Conservation (phyloP, 2,329 filamentous ascomycete genomes). For the Paracoccidioides brasiliensis region DNA sequence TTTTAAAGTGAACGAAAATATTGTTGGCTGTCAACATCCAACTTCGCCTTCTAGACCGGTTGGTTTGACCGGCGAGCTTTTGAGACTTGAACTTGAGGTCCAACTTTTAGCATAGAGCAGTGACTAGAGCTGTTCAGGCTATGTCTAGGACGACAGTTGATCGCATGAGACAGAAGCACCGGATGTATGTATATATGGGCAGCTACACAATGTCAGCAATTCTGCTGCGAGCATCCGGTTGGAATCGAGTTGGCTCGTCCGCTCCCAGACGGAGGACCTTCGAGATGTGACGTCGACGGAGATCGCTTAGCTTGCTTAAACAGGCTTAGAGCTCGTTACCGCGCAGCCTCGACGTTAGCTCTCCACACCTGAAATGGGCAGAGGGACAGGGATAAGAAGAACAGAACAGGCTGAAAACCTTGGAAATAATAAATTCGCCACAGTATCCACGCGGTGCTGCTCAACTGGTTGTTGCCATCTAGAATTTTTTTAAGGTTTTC, state of each 20-base stretch:
- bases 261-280: background rate
- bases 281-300: conserved; percentile 2
- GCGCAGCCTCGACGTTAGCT: background rate
- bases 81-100: background rate
- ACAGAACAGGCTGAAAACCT: background rate
- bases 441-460: background rate
- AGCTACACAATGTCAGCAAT: background rate
- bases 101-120: background rate
- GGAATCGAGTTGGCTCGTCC: no score
- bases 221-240: background rate
- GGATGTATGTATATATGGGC: background rate
- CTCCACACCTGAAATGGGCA: background rate
- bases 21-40: background rate
- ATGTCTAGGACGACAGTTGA: background rate
- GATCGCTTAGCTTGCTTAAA: conserved; percentile 4
- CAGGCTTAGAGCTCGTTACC: background rate
- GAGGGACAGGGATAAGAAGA: background rate
- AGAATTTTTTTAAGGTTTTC: background rate
- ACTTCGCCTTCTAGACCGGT: background rate
- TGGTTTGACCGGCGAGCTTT: background rate
- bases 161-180: background rate
- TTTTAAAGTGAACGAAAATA: background rate
- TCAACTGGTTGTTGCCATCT: background rate
- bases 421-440: background rate
- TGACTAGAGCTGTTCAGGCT: background rate